A percentile compares a stretch with the other conserved stretches of the same genome.
Conservation (phyloP, 2,329 filamentous ascomycete genomes). For the Aspergillus amoenus region DNA sequence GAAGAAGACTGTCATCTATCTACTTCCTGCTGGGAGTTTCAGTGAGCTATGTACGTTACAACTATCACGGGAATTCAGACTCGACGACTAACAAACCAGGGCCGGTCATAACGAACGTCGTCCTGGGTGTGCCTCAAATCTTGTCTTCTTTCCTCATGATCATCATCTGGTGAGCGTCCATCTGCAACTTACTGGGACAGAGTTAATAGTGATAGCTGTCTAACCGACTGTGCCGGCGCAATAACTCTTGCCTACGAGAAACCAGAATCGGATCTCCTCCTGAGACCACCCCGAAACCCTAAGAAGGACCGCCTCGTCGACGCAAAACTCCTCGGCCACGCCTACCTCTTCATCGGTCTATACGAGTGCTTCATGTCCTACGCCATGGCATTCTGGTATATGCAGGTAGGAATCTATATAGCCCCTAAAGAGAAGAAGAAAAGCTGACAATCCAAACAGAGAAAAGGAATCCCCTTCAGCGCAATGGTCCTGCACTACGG, state of each 20-base stretch:
- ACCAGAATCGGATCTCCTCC: slow-evolving; percentile 72
- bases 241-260: slow-evolving; percentile 74
- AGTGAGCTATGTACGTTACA: slow-evolving; percentile 61
- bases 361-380: slow-evolving; percentile 61
- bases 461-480: slow-evolving; percentile 63
- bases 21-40: slow-evolving; percentile 72
- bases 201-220: slow-evolving; percentile 49
- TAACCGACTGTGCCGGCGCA: slow-evolving; percentile 73
- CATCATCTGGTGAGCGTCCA: slow-evolving; percentile 54
- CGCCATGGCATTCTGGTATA: slow-evolving; percentile 67
- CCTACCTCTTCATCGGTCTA: slow-evolving; percentile 70
- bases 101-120: slow-evolving; percentile 72
- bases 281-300: slow-evolving; percentile 66
- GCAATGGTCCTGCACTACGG: slow-evolving; percentile 69
- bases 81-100: not conserved
- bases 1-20: slow-evolving; percentile 73
- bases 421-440: not conserved
- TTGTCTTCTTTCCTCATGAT: slow-evolving; percentile 73
- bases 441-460: slow-evolving; percentile 11
- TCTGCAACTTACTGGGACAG: no score
- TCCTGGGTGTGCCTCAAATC: slow-evolving; percentile 72
- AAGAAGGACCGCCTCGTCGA: slow-evolving; percentile 72
- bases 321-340: slow-evolving; percentile 69
- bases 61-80: no score
- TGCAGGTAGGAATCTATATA: slow-evolving; percentile 28